Percentiles rank a stretch among this genome's conserved stretches.
Evolutionary conservation across 139 green algal species (phyloP).

Genomic region (Chlamydomonas sp.): DNA sequence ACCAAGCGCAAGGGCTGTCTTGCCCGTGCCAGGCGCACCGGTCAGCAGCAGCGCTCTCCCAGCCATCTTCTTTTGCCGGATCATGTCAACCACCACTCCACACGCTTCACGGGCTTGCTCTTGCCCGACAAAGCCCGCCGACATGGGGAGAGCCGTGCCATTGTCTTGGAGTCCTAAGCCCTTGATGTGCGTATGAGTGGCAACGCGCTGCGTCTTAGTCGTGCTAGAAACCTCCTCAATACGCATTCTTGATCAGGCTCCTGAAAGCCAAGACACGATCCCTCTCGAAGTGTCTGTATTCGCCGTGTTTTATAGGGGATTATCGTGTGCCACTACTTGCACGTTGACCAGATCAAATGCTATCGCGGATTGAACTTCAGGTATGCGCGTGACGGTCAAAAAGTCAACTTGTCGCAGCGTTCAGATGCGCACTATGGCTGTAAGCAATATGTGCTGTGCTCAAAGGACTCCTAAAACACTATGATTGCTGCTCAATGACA

Average conservation of each 20-base stretch:
- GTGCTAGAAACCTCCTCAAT: constrained; percentile 97
- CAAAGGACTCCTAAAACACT: no score
- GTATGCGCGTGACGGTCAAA: no score
- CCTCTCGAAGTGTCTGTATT: no score
- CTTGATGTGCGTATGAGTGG: constrained; percentile 99
- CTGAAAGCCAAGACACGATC: no score
- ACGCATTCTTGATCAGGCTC: constrained; percentile 42
- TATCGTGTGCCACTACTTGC: no score
- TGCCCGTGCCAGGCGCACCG: constrained; percentile 96
- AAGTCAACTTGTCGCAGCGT: no score
- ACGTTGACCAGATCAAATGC: no score
- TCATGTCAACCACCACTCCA: constrained; percentile 99
- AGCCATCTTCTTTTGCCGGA: constrained; percentile 98
- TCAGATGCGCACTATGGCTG: no score
- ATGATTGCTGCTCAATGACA: no score
- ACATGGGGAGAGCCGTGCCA: constrained; percentile 79
- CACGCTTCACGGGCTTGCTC: constrained; percentile 94
- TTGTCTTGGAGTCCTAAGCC: constrained; percentile 91
- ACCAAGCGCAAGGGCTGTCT: constrained; percentile 97
- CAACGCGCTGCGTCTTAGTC: constrained; percentile 94
- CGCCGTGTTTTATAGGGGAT: no score
- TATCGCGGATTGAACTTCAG: no score
- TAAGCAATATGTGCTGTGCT: no score
- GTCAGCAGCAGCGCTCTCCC: constrained; percentile 94
- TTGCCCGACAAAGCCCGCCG: constrained; percentile 95